These are phyloP conservation scores for Starmera caribaea DNA, from an alignment of 805 yeast species.

Conservation along the genomic window DNA sequence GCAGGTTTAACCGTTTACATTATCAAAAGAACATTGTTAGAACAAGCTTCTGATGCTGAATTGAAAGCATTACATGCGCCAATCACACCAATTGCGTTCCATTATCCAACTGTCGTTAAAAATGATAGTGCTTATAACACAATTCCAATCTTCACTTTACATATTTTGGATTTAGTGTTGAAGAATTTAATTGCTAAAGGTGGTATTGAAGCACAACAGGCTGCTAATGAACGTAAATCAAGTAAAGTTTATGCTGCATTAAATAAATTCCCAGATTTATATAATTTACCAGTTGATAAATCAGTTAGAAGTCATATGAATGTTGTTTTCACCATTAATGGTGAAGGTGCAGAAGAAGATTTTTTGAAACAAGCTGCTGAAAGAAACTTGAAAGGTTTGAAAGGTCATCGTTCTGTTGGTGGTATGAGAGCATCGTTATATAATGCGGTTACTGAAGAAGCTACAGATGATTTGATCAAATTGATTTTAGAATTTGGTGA, in stretches of 20 bases:
- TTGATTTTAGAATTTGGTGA: conserved; percentile 55
- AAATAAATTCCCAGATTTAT: conserved; percentile 57
- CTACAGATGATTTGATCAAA: conserved; percentile 46
- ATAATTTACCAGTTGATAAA: conserved; percentile 54
- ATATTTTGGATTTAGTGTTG: conserved; percentile 73
- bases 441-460: conserved; percentile 67
- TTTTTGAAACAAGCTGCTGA: conserved; percentile 63
- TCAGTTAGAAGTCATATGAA: conserved; percentile 80
- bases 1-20: conserved; percentile 94
- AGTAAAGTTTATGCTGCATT: conserved; percentile 50
- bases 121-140: conserved; percentile 95
- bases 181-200: conserved; percentile 55
- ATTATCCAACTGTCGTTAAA: conserved; percentile 75
- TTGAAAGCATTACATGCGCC: conserved; percentile 57
- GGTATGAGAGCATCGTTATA: conserved; percentile 92
- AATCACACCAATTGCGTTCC: conserved; percentile 79
- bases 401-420: conserved; percentile 96
- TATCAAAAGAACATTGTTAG: conserved; percentile 70
- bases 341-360: conserved; percentile 52
- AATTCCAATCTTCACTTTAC: conserved; percentile 86
- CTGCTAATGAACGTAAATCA: conserved; percentile 54
- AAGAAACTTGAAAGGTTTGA: conserved; percentile 60
- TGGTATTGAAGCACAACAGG: conserved; percentile 58
- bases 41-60: conserved; percentile 54
- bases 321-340: conserved; percentile 74